phyloP scores from a whole-genome alignment of 129 eudicot species.

The Silybum marianum region DNA sequence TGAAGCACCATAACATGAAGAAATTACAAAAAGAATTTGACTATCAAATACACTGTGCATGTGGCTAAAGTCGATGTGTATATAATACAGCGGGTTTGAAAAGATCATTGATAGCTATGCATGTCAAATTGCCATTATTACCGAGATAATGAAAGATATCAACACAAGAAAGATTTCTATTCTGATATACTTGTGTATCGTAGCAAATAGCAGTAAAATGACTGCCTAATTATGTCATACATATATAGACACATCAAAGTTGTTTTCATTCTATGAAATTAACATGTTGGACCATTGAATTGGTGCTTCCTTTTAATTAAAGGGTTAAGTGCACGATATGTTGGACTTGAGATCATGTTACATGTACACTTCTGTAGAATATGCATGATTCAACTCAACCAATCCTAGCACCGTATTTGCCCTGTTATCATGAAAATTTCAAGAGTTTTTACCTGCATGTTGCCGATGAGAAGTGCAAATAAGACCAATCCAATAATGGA shows the following conservation, averaged over 20 bases:
- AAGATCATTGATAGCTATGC: background rate
- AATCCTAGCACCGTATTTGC: background rate
- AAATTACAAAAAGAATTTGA: background rate
- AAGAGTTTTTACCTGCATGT: conserved; percentile 66
- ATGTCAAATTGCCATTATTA: background rate
- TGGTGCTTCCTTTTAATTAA: background rate
- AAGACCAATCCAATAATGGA: conserved; percentile 68
- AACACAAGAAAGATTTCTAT: background rate
- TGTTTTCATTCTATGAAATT: background rate
- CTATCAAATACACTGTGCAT: background rate
- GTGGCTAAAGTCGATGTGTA: background rate
- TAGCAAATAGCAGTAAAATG: background rate
- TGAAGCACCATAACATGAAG: background rate
- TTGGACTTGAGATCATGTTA: background rate
- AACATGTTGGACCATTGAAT: background rate
- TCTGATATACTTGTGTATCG: background rate
- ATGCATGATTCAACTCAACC: background rate
- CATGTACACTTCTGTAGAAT: background rate
- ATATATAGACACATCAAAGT: background rate
- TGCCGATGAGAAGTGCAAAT: conserved; percentile 83
- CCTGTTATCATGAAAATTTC: background rate
- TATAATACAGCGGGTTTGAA: background rate
- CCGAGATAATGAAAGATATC: background rate
- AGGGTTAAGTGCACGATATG: background rate
- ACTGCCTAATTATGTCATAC: background rate